These are phyloP conservation scores for Diaporthe ilicicola DNA, from an alignment of 2,329 filamentous ascomycete species.

Conservation along the genomic window DNA sequence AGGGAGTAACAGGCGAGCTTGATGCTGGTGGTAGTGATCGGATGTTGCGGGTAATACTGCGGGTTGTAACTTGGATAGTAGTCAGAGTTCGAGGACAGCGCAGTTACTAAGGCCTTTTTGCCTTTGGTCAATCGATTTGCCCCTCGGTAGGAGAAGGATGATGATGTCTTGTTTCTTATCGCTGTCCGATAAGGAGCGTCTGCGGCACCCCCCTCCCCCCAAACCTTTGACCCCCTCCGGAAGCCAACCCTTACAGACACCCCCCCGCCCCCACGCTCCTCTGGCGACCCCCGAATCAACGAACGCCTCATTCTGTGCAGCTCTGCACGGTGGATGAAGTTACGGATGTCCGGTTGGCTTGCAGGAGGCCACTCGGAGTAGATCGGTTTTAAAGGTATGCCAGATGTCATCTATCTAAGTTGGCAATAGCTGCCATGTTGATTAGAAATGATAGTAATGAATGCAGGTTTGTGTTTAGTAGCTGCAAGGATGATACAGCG, in stretches of 20 bases:
- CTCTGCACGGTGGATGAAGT: too few species aligned
- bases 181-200: neutral
- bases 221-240: too few species aligned
- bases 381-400: too few species aligned
- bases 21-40: neutral
- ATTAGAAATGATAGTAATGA: neutral
- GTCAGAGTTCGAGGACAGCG: neutral
- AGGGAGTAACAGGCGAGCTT: neutral
- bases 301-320: neutral
- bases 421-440: neutral
- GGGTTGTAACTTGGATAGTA: neutral
- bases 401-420: too few species aligned
- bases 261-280: neutral
- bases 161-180: slow-evolving; percentile 14
- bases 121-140: neutral
- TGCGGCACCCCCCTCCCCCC: too few species aligned
- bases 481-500: neutral
- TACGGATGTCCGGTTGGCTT: neutral
- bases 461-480: neutral
- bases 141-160: neutral
- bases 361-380: too few species aligned
- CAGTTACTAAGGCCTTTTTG: too few species aligned
- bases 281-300: too few species aligned
- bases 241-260: too few species aligned
- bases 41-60: neutral